A percentile compares a stretch with the other conserved stretches of the same genome.
Evolutionary conservation across 495 filamentous ascomycete genomes (phyloP).

Genomic region (Tuber calosporum): DNA sequence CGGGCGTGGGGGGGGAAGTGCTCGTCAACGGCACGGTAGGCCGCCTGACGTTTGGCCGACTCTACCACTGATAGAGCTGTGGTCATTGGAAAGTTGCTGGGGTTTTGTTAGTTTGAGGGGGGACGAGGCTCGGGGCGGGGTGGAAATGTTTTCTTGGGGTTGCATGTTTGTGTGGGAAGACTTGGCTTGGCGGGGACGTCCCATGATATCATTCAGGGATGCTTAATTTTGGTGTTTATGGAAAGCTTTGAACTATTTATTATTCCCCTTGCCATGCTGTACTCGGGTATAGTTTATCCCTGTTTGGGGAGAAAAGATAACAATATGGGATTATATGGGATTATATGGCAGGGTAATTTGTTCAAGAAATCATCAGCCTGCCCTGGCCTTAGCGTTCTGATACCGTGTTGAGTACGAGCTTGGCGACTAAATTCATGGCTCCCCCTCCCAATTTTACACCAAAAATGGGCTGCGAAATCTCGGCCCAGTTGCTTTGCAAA

Average conservation of each 20-base stretch:
- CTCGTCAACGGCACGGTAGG: constrained; percentile 72
- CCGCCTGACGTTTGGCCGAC: constrained; percentile 74
- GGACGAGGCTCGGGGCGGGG: background rate
- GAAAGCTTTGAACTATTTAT: background rate
- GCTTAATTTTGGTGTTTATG: background rate
- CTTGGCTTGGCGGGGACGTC: background rate
- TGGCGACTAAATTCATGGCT: too few relatives aligned
- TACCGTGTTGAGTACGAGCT: background rate
- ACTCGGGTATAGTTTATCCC: background rate
- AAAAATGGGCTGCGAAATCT: too few relatives aligned
- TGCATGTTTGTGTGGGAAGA: background rate
- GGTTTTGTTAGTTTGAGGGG: background rate
- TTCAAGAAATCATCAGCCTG: background rate
- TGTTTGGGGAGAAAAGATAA: background rate
- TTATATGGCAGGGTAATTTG: background rate
- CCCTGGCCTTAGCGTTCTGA: background rate
- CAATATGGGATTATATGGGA: too few relatives aligned
- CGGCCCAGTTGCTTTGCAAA: too few relatives aligned
- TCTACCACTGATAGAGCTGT: constrained; percentile 53
- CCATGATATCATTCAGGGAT: constrained; percentile 1
- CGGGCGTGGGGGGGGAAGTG: constrained; percentile 66
- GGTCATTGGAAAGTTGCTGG: constrained; percentile 2
- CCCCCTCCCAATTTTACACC: too few relatives aligned
- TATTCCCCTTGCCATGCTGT: background rate
- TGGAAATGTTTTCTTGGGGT: background rate